Evolutionary conservation across 2,329 filamentous ascomycete genomes (phyloP).

Genomic region (Penicillium brevicompactum): DNA sequence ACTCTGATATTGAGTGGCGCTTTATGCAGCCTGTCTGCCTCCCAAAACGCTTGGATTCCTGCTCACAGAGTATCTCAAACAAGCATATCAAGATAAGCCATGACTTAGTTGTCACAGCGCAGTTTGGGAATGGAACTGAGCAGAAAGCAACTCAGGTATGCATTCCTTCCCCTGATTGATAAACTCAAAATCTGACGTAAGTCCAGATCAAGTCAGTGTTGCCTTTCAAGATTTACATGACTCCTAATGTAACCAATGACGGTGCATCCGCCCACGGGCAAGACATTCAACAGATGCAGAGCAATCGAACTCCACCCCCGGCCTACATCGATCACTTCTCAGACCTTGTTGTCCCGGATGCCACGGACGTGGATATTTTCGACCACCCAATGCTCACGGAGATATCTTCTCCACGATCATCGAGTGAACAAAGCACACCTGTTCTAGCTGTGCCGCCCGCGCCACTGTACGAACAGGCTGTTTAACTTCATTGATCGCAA

Average conservation of each 20-base stretch:
- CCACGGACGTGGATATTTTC: neutral
- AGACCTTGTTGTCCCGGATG: neutral
- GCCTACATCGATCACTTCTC: slow-evolving; percentile 2
- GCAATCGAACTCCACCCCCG: neutral
- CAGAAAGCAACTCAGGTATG: neutral
- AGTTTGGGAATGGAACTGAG: neutral
- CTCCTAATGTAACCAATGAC: neutral
- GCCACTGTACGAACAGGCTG: neutral
- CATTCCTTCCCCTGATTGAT: rapidly evolving
- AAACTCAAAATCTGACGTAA: neutral
- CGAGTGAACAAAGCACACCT: neutral
- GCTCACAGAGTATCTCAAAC: slow-evolving; percentile 5
- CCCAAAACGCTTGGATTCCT: neutral
- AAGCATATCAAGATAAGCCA: slow-evolving; percentile 5
- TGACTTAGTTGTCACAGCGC: neutral
- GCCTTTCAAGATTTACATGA: slow-evolving; percentile 8
- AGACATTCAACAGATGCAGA: neutral
- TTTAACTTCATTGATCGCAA: neutral
- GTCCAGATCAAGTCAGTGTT: neutral
- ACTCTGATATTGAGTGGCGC: slow-evolving; percentile 6
- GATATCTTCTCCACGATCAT: neutral
- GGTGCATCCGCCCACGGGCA: neutral
- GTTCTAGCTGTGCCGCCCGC: neutral
- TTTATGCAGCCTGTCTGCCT: neutral
- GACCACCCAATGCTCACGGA: neutral